Evolutionary conservation across 805 yeast genomes (phyloP), one percentile per base, ranked within the genome.

Genomic region (Dipodascopsis uninucleata): DNA sequence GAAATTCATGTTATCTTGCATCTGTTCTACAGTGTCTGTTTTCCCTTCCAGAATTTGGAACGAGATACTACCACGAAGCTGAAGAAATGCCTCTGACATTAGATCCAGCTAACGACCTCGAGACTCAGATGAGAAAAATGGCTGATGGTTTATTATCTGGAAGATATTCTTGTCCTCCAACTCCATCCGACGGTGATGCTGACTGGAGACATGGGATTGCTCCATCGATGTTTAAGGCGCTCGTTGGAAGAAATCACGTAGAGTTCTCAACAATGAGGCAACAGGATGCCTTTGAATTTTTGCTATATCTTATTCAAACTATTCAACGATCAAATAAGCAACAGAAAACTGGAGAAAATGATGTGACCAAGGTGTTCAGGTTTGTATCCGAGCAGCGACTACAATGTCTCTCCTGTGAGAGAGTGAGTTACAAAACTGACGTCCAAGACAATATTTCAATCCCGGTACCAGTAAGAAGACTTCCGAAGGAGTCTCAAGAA

Each of bases 271-370:
- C 95, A 0, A 85, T 81, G 73, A 78, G 80, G 56, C 99, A 93
- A 61, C 98, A 93, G 63, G 99, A 93, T 68, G 93, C 97, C 0
- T 84, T 81, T 69, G 98, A 93, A 63, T 93, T 88, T 60, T 75
- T 88, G 65, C 65, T 77, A 4, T 83, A 79, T 60, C 63, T 90
- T 6, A 59, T 81, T 23, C 83, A 81, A 44, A 74, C 77, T 51
- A 63, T 88, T 22, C 44, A 49, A 25, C 54, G 55, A 7, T 49
- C 56, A 14, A 45, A 41, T 21, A 46, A 41, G 21, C 44, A 40
- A 9, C 47, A 46, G 32, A 39, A 45, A 7, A 21, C 28, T 9
- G 53, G 17, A 10, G 25, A 12, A 9, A 16, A 52, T 0, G 67
- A 68, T 22, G 79, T 86, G 0, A 75, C 78, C 45, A 72, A 74